Conservation (phyloP, 2,329 filamentous ascomycete species). For the Sclerotinia nivalis region DNA sequence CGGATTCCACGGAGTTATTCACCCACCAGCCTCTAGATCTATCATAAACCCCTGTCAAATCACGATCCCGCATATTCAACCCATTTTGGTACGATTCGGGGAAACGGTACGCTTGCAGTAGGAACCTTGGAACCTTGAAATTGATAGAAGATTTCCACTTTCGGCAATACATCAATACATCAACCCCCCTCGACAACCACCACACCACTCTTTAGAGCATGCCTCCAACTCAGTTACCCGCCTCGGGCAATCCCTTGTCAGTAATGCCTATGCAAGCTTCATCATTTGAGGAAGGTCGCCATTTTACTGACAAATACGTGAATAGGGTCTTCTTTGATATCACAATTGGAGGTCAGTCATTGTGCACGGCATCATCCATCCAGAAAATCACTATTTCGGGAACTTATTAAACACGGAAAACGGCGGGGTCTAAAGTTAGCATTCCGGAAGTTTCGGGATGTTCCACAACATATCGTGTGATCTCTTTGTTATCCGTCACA, state of each 20-base stretch:
- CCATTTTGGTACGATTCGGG: not conserved
- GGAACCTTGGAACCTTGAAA: not conserved
- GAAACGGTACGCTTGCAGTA: not conserved
- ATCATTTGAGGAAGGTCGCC: conserved; percentile 20
- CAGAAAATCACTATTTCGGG: not conserved
- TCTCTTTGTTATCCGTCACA: not conserved
- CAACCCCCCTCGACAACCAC: not conserved
- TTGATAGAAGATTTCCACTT: not conserved
- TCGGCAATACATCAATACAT: not conserved
- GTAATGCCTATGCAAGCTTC: conserved; percentile 34
- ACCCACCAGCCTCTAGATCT: not conserved
- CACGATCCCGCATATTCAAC: not conserved
- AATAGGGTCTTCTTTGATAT: conserved; percentile 64
- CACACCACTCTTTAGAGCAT: conserved; percentile 32
- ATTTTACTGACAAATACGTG: conserved; percentile 24
- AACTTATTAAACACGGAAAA: not conserved
- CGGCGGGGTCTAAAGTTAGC: not conserved
- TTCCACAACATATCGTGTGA: not conserved
- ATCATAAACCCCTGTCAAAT: not conserved
- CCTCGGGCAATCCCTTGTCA: conserved; percentile 49
- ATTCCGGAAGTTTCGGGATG: not conserved
- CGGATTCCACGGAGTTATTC: not conserved
- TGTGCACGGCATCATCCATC: conserved; percentile 14
- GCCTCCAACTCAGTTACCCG: conserved; percentile 45
- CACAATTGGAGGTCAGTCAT: conserved; percentile 68